Conservation (phyloP, 1,284 basidiomycete genomes). For the Leccinum pseudoinsigne region DNA sequence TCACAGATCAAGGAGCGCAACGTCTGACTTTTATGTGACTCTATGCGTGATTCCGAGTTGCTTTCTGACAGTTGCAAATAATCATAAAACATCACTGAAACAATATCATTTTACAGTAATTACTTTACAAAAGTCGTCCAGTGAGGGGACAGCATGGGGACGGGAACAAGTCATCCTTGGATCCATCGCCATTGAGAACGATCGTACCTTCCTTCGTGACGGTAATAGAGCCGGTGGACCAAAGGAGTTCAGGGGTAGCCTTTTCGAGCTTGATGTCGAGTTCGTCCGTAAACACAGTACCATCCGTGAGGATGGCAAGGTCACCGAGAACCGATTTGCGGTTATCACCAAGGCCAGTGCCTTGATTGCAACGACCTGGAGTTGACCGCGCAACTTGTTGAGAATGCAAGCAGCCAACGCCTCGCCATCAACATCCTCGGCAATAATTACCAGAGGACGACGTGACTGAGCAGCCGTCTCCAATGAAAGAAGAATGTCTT, state of each 20-base stretch:
- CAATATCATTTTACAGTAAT: no score
- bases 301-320: constrained; percentile 95
- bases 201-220: constrained; percentile 99
- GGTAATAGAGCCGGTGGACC: constrained; percentile 89
- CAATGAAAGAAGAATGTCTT: constrained; percentile 94
- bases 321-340: constrained; percentile 98
- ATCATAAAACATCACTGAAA: no score
- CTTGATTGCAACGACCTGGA: constrained; percentile 92
- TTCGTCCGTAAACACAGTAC: constrained; percentile 97
- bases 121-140: no score
- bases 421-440: constrained; percentile 97
- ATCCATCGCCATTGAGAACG: constrained; percentile 90
- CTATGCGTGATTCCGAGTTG: no score
- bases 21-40: no score
- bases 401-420: constrained; percentile 96
- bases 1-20: no score
- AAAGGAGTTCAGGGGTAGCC: constrained; percentile 87
- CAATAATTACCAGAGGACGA: constrained; percentile 93
- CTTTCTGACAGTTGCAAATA: no score
- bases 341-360: constrained; percentile 99
- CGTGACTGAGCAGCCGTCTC: constrained; percentile 91
- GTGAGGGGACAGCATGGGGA: no score
- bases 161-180: constrained; percentile 55
- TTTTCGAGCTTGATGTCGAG: constrained; percentile 97
- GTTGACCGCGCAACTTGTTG: constrained; percentile 98